Percentiles rank a stretch among this genome's conserved stretches.
phyloP scores from a whole-genome alignment of 139 green algal genomes.

The Volvox reticuliferus region DNA sequence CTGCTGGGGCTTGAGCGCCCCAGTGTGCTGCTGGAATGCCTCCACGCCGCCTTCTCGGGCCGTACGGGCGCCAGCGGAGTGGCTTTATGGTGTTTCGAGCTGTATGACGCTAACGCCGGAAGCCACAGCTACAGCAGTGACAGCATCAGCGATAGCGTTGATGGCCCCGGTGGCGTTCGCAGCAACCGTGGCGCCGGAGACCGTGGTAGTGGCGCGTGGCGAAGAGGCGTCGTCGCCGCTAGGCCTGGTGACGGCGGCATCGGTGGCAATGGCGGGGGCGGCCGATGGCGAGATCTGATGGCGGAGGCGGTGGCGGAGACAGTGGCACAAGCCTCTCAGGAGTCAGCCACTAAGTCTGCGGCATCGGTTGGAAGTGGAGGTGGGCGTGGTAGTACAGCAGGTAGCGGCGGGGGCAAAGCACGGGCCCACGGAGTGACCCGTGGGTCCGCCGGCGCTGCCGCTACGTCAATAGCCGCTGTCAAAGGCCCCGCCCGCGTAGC shows the following conservation, averaged over 20 bases:
- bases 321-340: background rate
- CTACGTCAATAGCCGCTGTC: background rate
- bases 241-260: background rate
- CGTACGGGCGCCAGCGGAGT: background rate
- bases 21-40: slow-evolving; percentile 16
- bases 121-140: background rate
- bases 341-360: too few relatives aligned
- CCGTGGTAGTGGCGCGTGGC: background rate
- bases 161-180: background rate
- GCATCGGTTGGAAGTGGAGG: background rate
- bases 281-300: background rate
- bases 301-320: background rate
- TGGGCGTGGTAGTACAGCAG: background rate
- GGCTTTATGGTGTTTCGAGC: slow-evolving; percentile 17
- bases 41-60: background rate
- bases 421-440: background rate
- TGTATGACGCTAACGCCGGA: background rate
- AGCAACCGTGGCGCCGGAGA: background rate
- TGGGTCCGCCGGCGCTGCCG: background rate
- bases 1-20: background rate
- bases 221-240: background rate
- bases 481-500: background rate
- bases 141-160: too few relatives aligned
- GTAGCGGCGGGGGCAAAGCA: background rate
- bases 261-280: background rate